Conservation (phyloP, 441 rosid genomes). For the Manihot esculenta region DNA sequence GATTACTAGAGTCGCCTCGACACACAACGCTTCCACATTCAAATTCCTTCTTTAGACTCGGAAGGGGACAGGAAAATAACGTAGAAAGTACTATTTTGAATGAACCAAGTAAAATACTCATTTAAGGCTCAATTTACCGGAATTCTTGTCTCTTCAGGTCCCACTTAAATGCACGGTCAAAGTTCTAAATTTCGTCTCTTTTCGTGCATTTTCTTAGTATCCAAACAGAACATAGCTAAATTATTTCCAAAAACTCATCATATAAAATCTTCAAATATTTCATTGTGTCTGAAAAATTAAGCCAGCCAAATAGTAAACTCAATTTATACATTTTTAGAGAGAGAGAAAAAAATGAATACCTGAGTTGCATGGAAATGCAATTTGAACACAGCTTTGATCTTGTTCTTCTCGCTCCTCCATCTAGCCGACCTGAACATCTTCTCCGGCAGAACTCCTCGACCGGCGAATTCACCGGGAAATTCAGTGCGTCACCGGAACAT, state of each 20-base stretch:
- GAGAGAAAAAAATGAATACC: conserved; percentile 29
- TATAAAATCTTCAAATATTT: conserved; percentile 3
- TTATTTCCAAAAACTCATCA: background rate
- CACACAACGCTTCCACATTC: conserved; percentile 6
- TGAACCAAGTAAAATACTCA: background rate
- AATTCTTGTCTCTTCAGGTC: background rate
- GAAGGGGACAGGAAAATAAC: background rate
- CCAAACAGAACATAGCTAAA: conserved; percentile 22
- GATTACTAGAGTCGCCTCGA: conserved; percentile 18
- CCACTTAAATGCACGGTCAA: background rate
- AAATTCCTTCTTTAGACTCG: conserved; percentile 2
- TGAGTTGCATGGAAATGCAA: conserved; percentile 81
- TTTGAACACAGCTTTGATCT: conserved; percentile 70
- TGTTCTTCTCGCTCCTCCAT: conserved; percentile 80
- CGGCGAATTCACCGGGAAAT: conserved; percentile 23
- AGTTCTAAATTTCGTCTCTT: background rate
- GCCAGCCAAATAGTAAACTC: background rate
- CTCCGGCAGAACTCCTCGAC: conserved; percentile 7
- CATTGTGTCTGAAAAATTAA: no score
- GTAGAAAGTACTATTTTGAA: background rate
- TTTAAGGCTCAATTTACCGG: background rate
- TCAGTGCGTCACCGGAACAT: conserved; percentile 36
- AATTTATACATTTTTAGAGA: background rate
- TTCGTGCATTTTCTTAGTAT: conserved; percentile 26
- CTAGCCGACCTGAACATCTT: conserved; percentile 79